phyloP scores from a whole-genome alignment of 345 rosid species.

The Cardiospermum halicacabum region DNA sequence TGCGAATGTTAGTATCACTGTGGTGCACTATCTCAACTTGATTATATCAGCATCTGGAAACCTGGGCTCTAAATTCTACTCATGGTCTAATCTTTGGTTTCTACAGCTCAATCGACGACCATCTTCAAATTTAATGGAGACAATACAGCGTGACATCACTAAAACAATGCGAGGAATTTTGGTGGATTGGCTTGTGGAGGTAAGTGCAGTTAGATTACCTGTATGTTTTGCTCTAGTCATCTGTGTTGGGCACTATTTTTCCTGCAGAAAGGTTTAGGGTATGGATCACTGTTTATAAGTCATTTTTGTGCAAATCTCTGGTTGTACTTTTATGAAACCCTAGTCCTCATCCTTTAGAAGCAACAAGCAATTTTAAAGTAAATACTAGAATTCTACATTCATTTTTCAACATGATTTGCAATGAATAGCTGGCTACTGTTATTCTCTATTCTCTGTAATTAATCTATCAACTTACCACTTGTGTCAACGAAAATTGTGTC shows the following conservation, averaged over 20 bases:
- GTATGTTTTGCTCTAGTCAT: not conserved
- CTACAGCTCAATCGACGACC: slow-evolving; percentile 69
- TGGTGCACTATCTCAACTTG: not conserved
- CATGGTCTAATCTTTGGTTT: slow-evolving; percentile 17
- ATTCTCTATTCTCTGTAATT: no score
- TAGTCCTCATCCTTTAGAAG: no score
- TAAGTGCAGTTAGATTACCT: slow-evolving; percentile 18
- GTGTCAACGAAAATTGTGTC: no score
- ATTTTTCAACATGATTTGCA: no score
- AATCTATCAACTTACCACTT: no score
- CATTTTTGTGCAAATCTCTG: not conserved
- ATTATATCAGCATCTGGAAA: not conserved
- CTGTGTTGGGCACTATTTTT: not conserved
- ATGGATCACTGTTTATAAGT: not conserved
- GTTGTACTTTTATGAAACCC: not conserved
- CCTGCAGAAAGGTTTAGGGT: not conserved
- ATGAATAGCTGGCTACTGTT: no score
- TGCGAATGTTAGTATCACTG: not conserved
- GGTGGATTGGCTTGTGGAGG: slow-evolving; percentile 99
- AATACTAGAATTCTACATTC: no score
- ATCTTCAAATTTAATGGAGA: slow-evolving; percentile 58
- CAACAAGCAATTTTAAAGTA: no score
- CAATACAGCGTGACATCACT: slow-evolving; percentile 63
- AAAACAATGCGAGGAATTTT: slow-evolving; percentile 83
- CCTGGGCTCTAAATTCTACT: slow-evolving; percentile 7